These are phyloP conservation scores for Trametes gibbosa DNA, from an alignment of 768 basidiomycete species.

Conservation along the genomic window DNA sequence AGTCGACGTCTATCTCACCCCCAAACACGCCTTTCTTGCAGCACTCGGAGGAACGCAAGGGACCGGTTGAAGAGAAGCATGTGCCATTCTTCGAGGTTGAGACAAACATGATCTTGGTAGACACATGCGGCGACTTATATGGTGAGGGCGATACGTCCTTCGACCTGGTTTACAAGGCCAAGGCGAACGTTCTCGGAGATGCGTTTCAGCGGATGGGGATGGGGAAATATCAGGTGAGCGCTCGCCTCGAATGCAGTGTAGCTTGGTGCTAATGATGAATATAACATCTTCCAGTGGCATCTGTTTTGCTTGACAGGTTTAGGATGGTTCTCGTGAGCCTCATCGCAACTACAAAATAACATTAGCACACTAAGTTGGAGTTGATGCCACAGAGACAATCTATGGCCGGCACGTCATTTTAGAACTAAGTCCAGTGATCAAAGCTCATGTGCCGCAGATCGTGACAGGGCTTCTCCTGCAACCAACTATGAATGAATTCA, in stretches of 20 bases:
- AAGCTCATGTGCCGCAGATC: no score
- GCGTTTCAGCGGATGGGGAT: slow-evolving; percentile 54
- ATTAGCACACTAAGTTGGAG: no score
- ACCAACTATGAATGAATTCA: slow-evolving; percentile 65
- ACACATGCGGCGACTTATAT: no score
- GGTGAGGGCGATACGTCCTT: slow-evolving; percentile 24
- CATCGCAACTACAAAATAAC: not conserved
- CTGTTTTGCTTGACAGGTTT: slow-evolving; percentile 68
- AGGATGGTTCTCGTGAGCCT: slow-evolving; percentile 69
- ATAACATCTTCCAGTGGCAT: slow-evolving; percentile 41
- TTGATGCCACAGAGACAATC: slow-evolving; percentile 54
- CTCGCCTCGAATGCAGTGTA: not conserved
- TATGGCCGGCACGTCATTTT: slow-evolving; percentile 54
- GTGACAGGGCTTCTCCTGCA: slow-evolving; percentile 65
- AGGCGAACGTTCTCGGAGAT: slow-evolving; percentile 45
- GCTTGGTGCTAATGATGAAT: not conserved
- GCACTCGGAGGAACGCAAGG: no score
- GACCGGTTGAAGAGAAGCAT: no score
- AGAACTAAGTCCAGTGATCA: no score
- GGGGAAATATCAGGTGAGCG: slow-evolving; percentile 51
- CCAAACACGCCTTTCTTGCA: no score
- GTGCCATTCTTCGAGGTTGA: not conserved
- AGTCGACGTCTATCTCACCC: no score
- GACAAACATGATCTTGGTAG: slow-evolving; percentile 3
- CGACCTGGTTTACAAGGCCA: slow-evolving; percentile 47